Conservation (phyloP, 768 basidiomycete genomes). For the Panellus pusillus region DNA sequence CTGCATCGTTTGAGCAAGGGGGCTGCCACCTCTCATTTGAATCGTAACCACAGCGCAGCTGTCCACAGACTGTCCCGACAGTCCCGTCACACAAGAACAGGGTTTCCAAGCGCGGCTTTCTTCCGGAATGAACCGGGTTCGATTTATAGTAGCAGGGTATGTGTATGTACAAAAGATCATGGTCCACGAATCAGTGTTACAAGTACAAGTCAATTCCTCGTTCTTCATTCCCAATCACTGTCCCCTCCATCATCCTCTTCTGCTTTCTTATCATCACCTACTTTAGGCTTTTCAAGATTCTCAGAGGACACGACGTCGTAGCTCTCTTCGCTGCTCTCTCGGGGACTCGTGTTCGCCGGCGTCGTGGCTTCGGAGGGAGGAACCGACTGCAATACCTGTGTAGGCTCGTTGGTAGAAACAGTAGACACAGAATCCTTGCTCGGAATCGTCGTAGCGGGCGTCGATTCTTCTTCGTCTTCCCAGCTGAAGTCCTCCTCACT, state of each 20-base stretch:
- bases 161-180: constrained; percentile 7
- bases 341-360: constrained; percentile 41
- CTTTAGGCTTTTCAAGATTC: constrained; percentile 46
- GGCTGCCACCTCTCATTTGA: no score
- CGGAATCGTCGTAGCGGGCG: constrained; percentile 7
- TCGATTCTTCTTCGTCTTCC: constrained; percentile 81
- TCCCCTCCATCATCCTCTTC: constrained; percentile 47
- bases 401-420: neutral
- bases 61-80: no score
- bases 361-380: constrained; percentile 37
- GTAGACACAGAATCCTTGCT: constrained; percentile 3
- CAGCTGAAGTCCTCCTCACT: constrained; percentile 93
- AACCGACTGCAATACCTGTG: constrained; percentile 18
- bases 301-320: constrained; percentile 67
- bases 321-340: constrained; percentile 64
- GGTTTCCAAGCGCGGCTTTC: no score
- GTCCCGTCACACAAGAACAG: no score
- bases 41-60: no score
- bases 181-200: constrained; percentile 4
- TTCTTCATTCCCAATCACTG: constrained; percentile 65
- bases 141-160: neutral
- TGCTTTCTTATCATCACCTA: constrained; percentile 28
- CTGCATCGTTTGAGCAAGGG: no score
- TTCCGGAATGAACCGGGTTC: no score
- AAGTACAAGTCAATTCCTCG: no score